Conservation (phyloP, 2,329 filamentous ascomycete genomes). For the Microcyclosporella mali region DNA sequence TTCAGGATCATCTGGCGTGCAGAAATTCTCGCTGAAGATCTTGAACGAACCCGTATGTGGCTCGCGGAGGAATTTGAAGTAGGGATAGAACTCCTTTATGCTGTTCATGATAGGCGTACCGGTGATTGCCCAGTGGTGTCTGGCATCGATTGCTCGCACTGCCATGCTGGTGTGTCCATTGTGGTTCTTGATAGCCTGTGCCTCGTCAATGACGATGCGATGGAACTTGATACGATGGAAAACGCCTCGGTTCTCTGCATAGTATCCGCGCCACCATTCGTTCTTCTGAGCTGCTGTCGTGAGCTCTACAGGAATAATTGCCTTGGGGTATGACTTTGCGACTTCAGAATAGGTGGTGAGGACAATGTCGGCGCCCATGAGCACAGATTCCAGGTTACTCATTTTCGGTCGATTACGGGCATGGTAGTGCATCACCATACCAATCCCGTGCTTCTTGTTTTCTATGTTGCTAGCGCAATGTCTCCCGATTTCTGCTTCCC, state of each 20-base stretch:
- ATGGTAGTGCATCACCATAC: constrained; percentile 14
- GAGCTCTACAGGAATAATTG: constrained; percentile 32
- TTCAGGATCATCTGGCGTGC: constrained; percentile 22
- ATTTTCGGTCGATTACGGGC: constrained; percentile 9
- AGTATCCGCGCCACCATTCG: constrained; percentile 32
- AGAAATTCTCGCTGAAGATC: constrained; percentile 42
- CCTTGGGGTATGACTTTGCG: constrained; percentile 38
- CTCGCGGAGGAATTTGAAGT: constrained; percentile 42
- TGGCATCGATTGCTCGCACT: constrained; percentile 37
- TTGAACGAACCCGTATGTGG: constrained; percentile 36
- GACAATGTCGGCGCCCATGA: constrained; percentile 24
- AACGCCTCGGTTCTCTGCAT: constrained; percentile 29
- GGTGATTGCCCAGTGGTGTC: constrained; percentile 39
- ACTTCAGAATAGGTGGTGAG: constrained; percentile 42
- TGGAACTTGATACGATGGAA: constrained; percentile 42
- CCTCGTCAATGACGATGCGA: constrained; percentile 74
- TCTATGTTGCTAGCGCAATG: constrained; percentile 15
- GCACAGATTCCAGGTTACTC: background rate
- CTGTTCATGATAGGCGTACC: constrained; percentile 39
- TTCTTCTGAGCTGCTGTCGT: constrained; percentile 37
- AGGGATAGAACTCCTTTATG: constrained; percentile 32
- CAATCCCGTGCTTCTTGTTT: constrained; percentile 19
- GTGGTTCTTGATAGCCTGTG: constrained; percentile 84
- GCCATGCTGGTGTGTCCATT: constrained; percentile 38
- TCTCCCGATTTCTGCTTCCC: constrained; percentile 28